Conservation (phyloP, 2,329 filamentous ascomycete species). For the Phyllosticta paracitricarpa region DNA sequence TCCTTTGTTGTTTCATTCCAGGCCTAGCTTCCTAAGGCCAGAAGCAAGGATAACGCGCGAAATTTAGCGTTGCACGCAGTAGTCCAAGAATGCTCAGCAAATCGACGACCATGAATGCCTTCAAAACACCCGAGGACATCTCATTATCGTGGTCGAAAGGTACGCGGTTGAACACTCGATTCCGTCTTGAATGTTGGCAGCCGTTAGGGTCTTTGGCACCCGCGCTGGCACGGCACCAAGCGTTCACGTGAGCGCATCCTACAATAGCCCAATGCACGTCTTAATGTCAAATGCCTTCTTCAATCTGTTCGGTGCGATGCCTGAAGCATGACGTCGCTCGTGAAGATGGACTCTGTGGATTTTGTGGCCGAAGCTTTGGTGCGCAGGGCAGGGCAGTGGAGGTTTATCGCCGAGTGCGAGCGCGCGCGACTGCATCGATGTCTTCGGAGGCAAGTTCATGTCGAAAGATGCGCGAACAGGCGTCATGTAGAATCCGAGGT, state of each 20-base stretch:
- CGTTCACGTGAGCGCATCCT: background rate
- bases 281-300: background rate
- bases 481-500: background rate
- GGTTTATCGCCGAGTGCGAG: background rate
- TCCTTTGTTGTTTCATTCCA: background rate
- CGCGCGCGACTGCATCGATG: background rate
- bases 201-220: background rate
- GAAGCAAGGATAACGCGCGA: background rate
- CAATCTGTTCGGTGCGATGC: background rate
- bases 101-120: background rate
- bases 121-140: background rate
- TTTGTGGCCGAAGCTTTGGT: background rate
- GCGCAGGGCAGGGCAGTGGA: background rate
- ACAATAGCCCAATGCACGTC: background rate
- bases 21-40: background rate
- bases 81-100: background rate
- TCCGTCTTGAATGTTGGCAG: background rate
- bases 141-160: background rate
- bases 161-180: background rate
- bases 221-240: background rate
- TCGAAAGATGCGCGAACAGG: background rate
- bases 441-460: background rate
- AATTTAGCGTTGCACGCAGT: background rate
- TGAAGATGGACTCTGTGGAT: background rate
- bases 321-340: background rate